Percentiles rank a stretch among this genome's conserved stretches.
phyloP scores from a whole-genome alignment of 2,329 filamentous ascomycete species.

The Chaetomium strumarium region DNA sequence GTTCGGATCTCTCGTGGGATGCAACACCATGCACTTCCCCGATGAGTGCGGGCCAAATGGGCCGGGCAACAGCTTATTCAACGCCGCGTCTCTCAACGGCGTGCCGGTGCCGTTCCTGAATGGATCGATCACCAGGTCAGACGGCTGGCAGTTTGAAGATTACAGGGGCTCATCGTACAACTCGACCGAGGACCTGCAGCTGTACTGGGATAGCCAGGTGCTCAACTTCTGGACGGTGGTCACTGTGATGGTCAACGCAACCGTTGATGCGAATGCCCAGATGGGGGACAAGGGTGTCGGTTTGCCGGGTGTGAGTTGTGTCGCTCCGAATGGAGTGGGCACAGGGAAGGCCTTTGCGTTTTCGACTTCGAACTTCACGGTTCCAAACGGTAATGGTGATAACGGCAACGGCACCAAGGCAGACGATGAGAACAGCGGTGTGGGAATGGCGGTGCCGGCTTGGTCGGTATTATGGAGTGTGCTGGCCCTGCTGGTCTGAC shows the following conservation, averaged over 20 bases:
- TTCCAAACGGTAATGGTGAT: neutral
- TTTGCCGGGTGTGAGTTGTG: constrained; percentile 5
- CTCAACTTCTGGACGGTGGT: constrained; percentile 15
- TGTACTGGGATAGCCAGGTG: constrained; percentile 13
- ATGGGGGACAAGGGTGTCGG: neutral
- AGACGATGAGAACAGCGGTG: neutral
- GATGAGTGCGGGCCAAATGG: constrained; percentile 11
- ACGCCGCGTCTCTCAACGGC: neutral
- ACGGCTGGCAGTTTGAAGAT: constrained; percentile 10
- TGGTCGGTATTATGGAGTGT: neutral
- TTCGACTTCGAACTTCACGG: constrained; percentile 3
- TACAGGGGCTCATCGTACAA: neutral
- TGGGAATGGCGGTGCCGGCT: neutral
- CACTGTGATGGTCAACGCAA: constrained; percentile 11
- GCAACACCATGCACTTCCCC: neutral
- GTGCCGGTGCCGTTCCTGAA: constrained; percentile 13
- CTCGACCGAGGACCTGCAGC: constrained; percentile 6
- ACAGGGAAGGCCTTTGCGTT: constrained; percentile 17
- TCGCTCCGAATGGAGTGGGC: constrained; percentile 21
- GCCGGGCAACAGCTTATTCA: neutral
- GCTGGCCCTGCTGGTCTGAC: neutral
- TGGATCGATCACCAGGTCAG: constrained; percentile 9
- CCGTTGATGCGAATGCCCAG: neutral
- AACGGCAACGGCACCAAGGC: neutral
- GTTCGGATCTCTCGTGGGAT: constrained; percentile 1